Percentiles rank a stretch among this genome's conserved stretches.
Evolutionary conservation across 2,329 filamentous ascomycete genomes (phyloP).

Genomic region (Verticillium albo-atrum): DNA sequence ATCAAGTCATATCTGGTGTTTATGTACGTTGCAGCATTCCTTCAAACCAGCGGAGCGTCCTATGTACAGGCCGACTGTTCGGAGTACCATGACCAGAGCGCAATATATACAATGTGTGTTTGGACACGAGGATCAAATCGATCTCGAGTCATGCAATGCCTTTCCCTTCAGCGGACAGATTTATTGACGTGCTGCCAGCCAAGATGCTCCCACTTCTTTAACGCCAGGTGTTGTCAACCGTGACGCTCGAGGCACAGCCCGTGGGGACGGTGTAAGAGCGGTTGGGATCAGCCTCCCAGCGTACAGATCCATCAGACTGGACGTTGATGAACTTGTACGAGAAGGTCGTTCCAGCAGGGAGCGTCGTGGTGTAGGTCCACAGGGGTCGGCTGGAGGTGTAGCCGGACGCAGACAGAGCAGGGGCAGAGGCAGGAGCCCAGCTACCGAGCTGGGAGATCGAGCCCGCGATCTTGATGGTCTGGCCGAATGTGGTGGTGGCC

Average conservation of each 20-base stretch:
- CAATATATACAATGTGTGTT: neutral
- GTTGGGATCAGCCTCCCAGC: conserved; percentile 54
- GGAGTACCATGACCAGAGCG: neutral
- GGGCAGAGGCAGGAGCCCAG: conserved; percentile 33
- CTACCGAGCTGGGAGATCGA: conserved; percentile 33
- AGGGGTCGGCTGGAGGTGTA: conserved; percentile 51
- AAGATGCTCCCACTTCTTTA: conserved; percentile 5
- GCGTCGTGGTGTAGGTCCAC: conserved; percentile 47
- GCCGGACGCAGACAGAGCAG: conserved; percentile 44
- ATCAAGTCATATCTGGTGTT: neutral
- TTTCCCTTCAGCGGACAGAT: neutral
- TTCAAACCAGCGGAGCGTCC: neutral
- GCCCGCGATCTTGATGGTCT: conserved; percentile 43
- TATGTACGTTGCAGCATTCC: neutral
- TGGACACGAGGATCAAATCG: neutral
- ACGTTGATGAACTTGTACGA: conserved; percentile 61
- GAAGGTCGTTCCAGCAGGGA: conserved; percentile 48
- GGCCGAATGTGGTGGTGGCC: conserved; percentile 40
- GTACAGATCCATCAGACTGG: conserved; percentile 40
- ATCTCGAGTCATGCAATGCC: neutral
- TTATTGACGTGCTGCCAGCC: neutral
- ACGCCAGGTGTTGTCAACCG: conserved; percentile 20
- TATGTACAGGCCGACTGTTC: neutral
- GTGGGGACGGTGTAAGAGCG: conserved; percentile 26
- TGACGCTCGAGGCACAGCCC: conserved; percentile 14